Evolutionary conservation across 192 early-diverging fungal genomes (phyloP), one percentile per base, ranked within the genome.

Genomic region (Coemansia sp.): DNA sequence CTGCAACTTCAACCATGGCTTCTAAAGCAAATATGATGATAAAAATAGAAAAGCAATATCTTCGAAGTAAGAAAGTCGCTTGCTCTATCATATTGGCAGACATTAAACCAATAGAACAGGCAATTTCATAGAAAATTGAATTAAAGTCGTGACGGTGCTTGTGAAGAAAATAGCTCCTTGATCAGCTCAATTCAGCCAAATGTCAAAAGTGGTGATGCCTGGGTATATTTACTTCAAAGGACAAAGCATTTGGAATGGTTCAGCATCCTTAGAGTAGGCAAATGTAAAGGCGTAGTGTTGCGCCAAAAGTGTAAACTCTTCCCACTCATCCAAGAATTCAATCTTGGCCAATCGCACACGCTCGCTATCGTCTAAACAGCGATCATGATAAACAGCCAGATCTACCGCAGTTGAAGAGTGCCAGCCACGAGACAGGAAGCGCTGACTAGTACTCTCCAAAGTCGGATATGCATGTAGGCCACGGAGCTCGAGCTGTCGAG

Each of bases 291-390:
- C 95, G 63, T 98, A 98, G 84, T 98, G 96, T 3, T 76, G 77
- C 2, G 88, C 86, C 35, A 98, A 83, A 17, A 98, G 67, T 29
- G 70, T 76, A 91, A 93, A 98, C 78, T 95, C 95, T 74, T 98
- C 96, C 39, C 94, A 73, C 83, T 98, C 95, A 74, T 96, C 95
- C 68, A 96, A 85, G 11, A 94, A 85, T 70, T 98, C 95, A 35
- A 98, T 73, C 62, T 71, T 68, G 9, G 85, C 81, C 33, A 98
- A 83, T 41, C 94, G 88, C 6, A 62, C 59, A 6, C 60, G 68
- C 62, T 85, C 83, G 2, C 16, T 35, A 0, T 61, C n/a, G 1
- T 50, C 29, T 14, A 77, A 45, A 42, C 70, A 68, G 0, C 62
- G 34, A 3, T 71, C 66, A 16, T 85, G 78, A 35, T 77, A 76